Base-by-base conservation (phyloP, 768 basidiomycete species). In the Tulasnella sp. region DNA sequence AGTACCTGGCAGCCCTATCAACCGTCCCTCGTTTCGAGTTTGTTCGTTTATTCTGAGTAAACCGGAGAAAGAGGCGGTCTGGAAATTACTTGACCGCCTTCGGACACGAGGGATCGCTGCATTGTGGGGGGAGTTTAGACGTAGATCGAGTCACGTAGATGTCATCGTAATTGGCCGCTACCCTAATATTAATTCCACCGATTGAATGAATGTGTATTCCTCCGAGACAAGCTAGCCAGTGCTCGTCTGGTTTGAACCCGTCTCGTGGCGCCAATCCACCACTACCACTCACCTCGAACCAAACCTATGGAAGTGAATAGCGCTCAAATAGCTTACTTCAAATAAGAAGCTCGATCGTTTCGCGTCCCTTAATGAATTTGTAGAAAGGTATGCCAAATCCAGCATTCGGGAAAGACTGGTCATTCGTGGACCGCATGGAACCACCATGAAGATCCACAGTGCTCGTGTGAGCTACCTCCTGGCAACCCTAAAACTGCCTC, bases 21-120 rank as follows among this genome's bases (percentile, higher is more conserved):
- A 15, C 72, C 29, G 88, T 92, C 9, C 85, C 87, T 38, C 87
- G 93, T 25, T 91, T 93, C 78, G 83, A 83, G 67, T 91, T 90
- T 0, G 85, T 93, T 0, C 82, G 87, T 67, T 76, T 91, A 77
- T 90, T 94, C 82, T 83, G 93, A 81, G 89, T 86, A 74, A 81
- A 79, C 58, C 93, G 83, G 93, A 94, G 83, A 89, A 86, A 78
- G 67, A 72, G 36, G 67, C 64, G 25, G 49, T 52, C 17, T n/a
- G 6, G 17, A 8, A 19, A n/a, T 39, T 12, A 39, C 39, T 39
- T 12, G 39, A 39, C 39, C 5, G 39, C 39, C 39, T 64, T 34
- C 58, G 31, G 11, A 17, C 29, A 34, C 25, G 15, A 0, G 25
- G 25, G 15, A n/a, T 64, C 31, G 25, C 58, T 29, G 31, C 9